phyloP scores from a whole-genome alignment of 169 alveolate species.

The Cryptosporidium canis region DNA sequence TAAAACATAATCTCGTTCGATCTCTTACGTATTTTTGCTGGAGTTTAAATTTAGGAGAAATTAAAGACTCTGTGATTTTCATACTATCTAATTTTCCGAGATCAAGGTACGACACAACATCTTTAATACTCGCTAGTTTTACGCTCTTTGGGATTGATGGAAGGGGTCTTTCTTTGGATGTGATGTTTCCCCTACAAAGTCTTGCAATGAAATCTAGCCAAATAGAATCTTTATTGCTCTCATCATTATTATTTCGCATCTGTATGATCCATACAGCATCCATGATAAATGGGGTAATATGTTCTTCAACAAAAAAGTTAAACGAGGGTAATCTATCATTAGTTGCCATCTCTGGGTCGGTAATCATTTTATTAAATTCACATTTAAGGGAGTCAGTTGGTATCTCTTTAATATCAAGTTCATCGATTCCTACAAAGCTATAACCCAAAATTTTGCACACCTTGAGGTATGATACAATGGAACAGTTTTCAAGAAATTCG shows the following conservation, averaged over 20 bases:
- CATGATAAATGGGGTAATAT: constrained; percentile 59
- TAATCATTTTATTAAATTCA: neutral
- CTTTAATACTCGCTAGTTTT: constrained; percentile 12
- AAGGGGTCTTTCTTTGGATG: constrained; percentile 34
- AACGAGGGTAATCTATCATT: constrained; percentile 13
- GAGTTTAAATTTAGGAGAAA: constrained; percentile 29
- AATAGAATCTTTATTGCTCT: neutral
- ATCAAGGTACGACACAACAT: constrained; percentile 52
- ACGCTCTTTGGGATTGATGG: constrained; percentile 60
- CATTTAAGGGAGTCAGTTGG: constrained; percentile 6
- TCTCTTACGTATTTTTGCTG: constrained; percentile 67
- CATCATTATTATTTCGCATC: constrained; percentile 1
- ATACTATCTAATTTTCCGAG: constrained; percentile 51
- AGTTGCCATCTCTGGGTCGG: neutral
- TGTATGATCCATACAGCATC: constrained; percentile 58
- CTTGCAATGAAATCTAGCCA: constrained; percentile 58
- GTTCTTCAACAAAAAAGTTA: neutral
- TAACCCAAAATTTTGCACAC: constrained; percentile 24
- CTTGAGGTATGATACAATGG: constrained; percentile 39
- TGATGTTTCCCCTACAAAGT: constrained; percentile 62
- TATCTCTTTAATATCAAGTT: constrained; percentile 15
- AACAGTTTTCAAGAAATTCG: constrained; percentile 58
- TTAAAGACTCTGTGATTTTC: constrained; percentile 51
- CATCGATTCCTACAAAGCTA: constrained; percentile 24
- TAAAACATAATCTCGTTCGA: constrained; percentile 59